Percentiles rank a stretch among this genome's conserved stretches.
Evolutionary conservation across 2,329 filamentous ascomycete species (phyloP).

Genomic region (Alternaria novae-zelandiae): DNA sequence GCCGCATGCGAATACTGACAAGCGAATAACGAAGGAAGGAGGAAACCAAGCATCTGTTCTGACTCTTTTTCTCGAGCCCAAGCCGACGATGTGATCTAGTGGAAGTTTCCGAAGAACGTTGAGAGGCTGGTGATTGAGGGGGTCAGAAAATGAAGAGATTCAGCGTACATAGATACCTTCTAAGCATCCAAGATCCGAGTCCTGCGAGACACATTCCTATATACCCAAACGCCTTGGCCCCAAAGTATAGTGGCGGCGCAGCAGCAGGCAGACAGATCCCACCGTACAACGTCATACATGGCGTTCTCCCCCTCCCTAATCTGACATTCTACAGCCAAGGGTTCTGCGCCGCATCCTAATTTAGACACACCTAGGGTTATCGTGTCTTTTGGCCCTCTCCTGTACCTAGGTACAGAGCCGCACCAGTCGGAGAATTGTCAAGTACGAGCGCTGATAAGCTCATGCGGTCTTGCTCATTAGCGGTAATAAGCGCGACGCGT

Average conservation of each 20-base stretch:
- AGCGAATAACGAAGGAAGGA: not conserved
- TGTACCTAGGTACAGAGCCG: not conserved
- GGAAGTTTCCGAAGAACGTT: not conserved
- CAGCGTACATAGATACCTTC: not conserved
- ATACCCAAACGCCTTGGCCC: not conserved
- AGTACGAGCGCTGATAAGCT: not conserved
- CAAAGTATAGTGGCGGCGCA: not conserved
- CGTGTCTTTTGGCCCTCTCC: not conserved
- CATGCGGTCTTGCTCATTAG: not conserved
- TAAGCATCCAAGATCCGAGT: not conserved
- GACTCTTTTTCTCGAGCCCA: not conserved
- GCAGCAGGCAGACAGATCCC: not conserved
- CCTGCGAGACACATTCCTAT: not conserved
- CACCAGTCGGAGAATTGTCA: not conserved
- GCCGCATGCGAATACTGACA: not conserved
- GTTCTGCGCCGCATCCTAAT: not conserved
- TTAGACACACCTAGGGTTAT: not conserved
- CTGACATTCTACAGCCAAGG: not conserved
- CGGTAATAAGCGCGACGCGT: not conserved
- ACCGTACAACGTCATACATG: not conserved
- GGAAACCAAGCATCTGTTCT: not conserved
- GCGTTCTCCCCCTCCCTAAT: not conserved
- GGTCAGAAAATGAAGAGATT: not conserved
- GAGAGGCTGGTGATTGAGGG: not conserved
- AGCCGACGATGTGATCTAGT: not conserved